Base-by-base conservation (phyloP, 1,284 basidiomycete species). In the Sporisorium reilianum region DNA sequence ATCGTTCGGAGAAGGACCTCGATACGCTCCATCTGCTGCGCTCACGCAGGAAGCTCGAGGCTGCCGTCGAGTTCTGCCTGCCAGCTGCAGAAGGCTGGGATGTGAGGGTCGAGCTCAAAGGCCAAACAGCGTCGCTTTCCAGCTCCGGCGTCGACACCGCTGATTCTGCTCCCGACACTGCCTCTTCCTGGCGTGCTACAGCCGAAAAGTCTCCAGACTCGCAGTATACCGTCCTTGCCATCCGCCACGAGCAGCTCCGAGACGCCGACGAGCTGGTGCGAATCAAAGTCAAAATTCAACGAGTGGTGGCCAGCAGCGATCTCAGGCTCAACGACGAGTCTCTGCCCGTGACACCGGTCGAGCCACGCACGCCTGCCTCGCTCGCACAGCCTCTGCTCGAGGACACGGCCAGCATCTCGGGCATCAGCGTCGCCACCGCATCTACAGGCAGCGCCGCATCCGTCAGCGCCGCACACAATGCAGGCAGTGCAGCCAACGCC, bases 1-100 rank as follows among this genome's bases (percentile, higher is more conserved):
- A 79, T 20, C 58, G 61, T 11, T 50, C 64, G 11, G 42, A 76
- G 25, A 72, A 79, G 56, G 69, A 74, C 36, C 48, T 77, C 20
- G 64, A 68, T 22, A 78, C 71, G 4, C 57, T 75, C 22, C 53
- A 69, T 42, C 36, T 66, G 6, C 26, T 62, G 16, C 66, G 76
- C 7, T 91, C 93, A 77, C 88, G 90, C 60, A 87, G 88, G 59
- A 88, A 91, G 45, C 86, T 93, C 18, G 90, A 90, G 14, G 88
- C 93, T 30, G 89, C 91, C 0, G 87, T 97, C 49, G 93, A 97
- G 85, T 91, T 93, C 77, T 86, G 90, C 5, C 85, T 99, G 20
- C 92, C 93, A 3, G 88, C 90, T 1, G 86, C 88, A 5, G 90
- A 94, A 75, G 93, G 94, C 9, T 99, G 96, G 96, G 94, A 97